Conservation (phyloP, 257 asterid genomes). For the Solanum peruvianum region DNA sequence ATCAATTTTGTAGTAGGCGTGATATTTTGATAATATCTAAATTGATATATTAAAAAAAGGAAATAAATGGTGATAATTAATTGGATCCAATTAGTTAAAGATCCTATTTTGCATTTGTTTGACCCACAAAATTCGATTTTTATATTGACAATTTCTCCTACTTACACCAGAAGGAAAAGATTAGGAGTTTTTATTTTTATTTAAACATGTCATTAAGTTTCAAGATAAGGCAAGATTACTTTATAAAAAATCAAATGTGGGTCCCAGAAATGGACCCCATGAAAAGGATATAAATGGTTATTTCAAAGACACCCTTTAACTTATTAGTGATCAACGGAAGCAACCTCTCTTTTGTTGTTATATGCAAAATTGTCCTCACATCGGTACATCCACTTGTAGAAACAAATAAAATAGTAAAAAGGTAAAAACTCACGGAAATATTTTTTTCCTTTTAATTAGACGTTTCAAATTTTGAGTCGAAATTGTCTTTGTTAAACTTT, state of each 20-base stretch:
- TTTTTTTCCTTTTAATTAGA: too few species aligned
- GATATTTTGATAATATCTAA: background rate
- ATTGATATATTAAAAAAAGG: background rate
- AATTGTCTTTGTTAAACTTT: background rate
- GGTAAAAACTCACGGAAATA: too few species aligned
- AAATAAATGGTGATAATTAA: background rate
- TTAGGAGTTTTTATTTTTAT: background rate
- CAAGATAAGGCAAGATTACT: background rate
- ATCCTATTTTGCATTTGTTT: background rate
- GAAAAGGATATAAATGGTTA: background rate
- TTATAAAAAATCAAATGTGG: background rate
- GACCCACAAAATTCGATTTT: background rate
- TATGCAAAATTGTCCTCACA: background rate
- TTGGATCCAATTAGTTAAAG: background rate
- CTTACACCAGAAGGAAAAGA: background rate
- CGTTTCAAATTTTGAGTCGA: fast-evolving
- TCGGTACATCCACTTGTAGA: background rate
- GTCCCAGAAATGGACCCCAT: background rate
- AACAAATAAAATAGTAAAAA: background rate
- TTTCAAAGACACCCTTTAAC: background rate
- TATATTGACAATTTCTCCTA: background rate
- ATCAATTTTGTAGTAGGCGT: fast-evolving
- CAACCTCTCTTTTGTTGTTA: background rate
- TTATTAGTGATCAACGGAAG: background rate
- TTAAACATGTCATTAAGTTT: background rate